Evolutionary conservation across 2,329 filamentous ascomycete genomes (phyloP).

Genomic region (Cytospora piceicola): DNA sequence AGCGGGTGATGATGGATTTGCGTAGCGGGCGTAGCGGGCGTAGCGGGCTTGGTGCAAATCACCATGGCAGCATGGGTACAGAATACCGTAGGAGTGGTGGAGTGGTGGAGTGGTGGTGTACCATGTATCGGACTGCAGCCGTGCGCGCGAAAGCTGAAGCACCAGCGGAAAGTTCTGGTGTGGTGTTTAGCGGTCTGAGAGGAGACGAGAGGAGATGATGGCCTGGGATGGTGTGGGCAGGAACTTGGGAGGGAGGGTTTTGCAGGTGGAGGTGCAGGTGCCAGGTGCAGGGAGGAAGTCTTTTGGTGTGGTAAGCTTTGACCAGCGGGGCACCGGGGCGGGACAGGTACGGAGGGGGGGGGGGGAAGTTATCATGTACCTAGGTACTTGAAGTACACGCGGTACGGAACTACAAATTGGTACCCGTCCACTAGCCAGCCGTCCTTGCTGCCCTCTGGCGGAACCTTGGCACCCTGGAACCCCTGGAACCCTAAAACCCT

Average conservation of each 20-base stretch:
- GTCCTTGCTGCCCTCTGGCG: not conserved
- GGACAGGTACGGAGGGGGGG: not conserved
- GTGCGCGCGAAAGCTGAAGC: slow-evolving; percentile 1
- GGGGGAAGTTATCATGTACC: not conserved
- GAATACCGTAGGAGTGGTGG: slow-evolving; percentile 9
- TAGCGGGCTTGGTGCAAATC: not conserved
- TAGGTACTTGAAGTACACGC: not conserved
- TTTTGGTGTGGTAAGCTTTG: not conserved
- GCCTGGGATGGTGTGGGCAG: not conserved
- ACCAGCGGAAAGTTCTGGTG: not conserved
- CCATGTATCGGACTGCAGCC: slow-evolving; percentile 1
- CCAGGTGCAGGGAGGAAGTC: no score
- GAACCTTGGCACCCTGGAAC: no score
- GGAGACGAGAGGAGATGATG: not conserved
- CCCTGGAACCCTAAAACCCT: no score
- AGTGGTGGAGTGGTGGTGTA: no score
- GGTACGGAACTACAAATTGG: not conserved
- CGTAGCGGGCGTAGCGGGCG: not conserved
- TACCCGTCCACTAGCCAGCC: not conserved
- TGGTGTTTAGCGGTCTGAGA: not conserved
- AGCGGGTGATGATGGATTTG: not conserved
- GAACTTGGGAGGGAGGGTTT: not conserved
- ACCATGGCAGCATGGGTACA: not conserved
- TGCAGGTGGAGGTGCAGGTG: no score
- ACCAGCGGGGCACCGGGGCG: not conserved